A percentile compares a stretch with the other conserved stretches of the same genome.
Evolutionary conservation across 2,329 filamentous ascomycete genomes (phyloP).

Genomic region (Colletotrichum filicis): DNA sequence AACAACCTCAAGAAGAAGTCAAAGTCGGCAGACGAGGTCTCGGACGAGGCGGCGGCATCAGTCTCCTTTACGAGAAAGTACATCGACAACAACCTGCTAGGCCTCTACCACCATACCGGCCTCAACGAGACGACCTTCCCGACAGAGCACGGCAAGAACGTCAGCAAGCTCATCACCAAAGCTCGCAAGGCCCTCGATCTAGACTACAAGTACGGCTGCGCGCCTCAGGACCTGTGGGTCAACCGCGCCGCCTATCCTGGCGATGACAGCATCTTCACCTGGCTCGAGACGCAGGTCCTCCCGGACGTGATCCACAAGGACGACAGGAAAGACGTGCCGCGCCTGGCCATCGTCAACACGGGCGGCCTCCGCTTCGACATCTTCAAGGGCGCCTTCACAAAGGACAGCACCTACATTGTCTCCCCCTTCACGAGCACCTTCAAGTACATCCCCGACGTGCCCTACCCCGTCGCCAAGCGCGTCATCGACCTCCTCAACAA

Average conservation of each 20-base stretch:
- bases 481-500: constrained; percentile 71
- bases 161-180: constrained; percentile 74
- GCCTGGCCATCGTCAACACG: constrained; percentile 85
- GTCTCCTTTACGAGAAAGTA: constrained; percentile 81
- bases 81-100: constrained; percentile 93
- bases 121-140: constrained; percentile 78
- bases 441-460: constrained; percentile 81
- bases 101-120: constrained; percentile 83
- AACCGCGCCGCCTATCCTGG: constrained; percentile 79
- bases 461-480: constrained; percentile 78
- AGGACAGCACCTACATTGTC: constrained; percentile 85
- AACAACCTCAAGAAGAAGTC: constrained; percentile 65
- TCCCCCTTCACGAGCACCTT: constrained; percentile 89
- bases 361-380: constrained; percentile 96
- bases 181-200: constrained; percentile 78
- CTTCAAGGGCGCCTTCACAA: constrained; percentile 90
- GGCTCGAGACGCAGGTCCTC: constrained; percentile 81
- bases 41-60: constrained; percentile 40
- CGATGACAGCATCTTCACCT: constrained; percentile 81
- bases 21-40: constrained; percentile 39
- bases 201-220: constrained; percentile 83
- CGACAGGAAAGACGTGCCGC: constrained; percentile 68
- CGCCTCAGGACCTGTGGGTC: constrained; percentile 85
- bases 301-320: constrained; percentile 72
- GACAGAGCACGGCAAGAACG: constrained; percentile 78